Conservation (phyloP, 768 basidiomycete species). For the Fibroporia radiculosa region DNA sequence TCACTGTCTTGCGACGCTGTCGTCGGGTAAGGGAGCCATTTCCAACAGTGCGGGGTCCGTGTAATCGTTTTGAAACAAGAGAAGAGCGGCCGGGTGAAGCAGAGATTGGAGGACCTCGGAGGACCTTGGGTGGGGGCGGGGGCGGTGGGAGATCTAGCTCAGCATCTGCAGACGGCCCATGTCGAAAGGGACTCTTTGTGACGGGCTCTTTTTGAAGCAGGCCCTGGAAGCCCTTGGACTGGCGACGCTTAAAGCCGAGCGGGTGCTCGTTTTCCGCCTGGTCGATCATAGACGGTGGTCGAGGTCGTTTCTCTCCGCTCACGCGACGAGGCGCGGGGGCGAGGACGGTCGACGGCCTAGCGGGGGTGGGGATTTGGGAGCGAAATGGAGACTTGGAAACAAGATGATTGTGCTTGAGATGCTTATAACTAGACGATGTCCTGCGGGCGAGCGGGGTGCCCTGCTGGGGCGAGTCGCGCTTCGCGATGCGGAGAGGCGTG, state of each 20-base stretch:
- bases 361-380: constrained; percentile 48
- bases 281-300: constrained; percentile 64
- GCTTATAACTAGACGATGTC: constrained; percentile 71
- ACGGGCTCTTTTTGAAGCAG: constrained; percentile 73
- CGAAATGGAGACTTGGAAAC: constrained; percentile 87
- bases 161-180: constrained; percentile 17
- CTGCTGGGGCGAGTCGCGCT: constrained; percentile 44
- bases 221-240: constrained; percentile 67
- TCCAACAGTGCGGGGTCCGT: constrained; percentile 61
- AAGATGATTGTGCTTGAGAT: constrained; percentile 68
- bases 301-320: constrained; percentile 73
- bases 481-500: constrained; percentile 66
- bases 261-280: constrained; percentile 69
- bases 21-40: constrained; percentile 26
- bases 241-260: constrained; percentile 62
- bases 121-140: constrained; percentile 17
- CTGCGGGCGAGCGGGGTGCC: constrained; percentile 57
- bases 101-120: constrained; percentile 12
- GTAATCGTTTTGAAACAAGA: constrained; percentile 44
- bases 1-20: constrained; percentile 64
- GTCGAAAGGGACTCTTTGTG: constrained; percentile 69
- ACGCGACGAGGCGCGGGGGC: constrained; percentile 38
- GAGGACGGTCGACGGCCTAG: constrained; percentile 28
- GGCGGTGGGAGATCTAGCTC: constrained; percentile 11
- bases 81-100: constrained; percentile 21